Percentiles rank a stretch among this genome's conserved stretches.
These are phyloP conservation scores for Gastrolobium bilobum DNA, from an alignment of 306 rosid species.

Conservation along the genomic window DNA sequence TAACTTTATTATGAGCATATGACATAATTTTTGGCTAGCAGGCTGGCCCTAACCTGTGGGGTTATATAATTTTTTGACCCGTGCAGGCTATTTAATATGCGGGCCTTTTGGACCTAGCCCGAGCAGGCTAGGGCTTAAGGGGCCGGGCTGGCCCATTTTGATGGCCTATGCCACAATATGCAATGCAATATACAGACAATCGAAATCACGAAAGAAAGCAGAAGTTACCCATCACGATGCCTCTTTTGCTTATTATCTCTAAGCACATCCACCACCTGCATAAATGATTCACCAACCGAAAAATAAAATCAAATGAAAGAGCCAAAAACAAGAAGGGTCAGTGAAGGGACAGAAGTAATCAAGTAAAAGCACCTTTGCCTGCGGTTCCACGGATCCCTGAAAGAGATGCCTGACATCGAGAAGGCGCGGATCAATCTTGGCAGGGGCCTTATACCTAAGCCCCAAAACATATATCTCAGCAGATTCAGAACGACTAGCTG, in stretches of 20 bases:
- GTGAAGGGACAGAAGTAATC: not conserved
- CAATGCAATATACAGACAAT: conserved; percentile 2
- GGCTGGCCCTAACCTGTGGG: too few species aligned
- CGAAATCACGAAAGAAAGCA: conserved; percentile 9
- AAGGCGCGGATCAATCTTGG: conserved; percentile 94
- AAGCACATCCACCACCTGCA: conserved; percentile 91
- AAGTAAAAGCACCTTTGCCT: conserved; percentile 65
- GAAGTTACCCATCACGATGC: conserved; percentile 89
- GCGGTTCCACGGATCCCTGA: conserved; percentile 80
- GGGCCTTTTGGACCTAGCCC: too few species aligned
- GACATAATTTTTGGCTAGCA: not conserved
- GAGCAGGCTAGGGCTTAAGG: too few species aligned
- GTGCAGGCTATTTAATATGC: too few species aligned
- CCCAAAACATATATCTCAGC: conserved; percentile 94
- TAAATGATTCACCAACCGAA: conserved; percentile 29
- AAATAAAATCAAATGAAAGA: conserved; percentile 3
- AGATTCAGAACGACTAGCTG: conserved; percentile 91
- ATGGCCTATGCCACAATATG: not conserved
- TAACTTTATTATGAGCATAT: not conserved
- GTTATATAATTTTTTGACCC: too few species aligned
- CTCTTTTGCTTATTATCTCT: conserved; percentile 89
- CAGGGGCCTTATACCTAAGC: conserved; percentile 87
- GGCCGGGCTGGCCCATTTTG: too few species aligned
- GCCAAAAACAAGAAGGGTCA: not conserved
- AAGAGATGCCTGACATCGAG: conserved; percentile 89